phyloP scores from a whole-genome alignment of 192 early-diverging fungal species.

The Podila horticola region DNA sequence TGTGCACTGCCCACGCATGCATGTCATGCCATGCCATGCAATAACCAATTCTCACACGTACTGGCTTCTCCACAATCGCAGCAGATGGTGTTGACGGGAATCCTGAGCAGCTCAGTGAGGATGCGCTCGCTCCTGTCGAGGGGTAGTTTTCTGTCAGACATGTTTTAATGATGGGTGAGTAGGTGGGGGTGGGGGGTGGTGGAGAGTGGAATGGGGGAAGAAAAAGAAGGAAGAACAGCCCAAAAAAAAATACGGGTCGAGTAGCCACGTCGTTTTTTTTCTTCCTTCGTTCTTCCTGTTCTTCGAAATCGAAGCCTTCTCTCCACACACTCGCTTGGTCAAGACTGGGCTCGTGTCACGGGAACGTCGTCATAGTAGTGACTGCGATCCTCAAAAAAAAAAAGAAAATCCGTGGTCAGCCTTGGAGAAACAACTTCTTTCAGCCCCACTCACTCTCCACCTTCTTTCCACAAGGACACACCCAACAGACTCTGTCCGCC shows the following conservation, averaged over 20 bases:
- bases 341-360: no score
- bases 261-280: no score
- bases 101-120: constrained; percentile 72
- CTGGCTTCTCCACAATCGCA: constrained; percentile 81
- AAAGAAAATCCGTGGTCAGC: no score
- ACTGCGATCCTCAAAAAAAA: no score
- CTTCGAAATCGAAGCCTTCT: not conserved
- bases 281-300: no score
- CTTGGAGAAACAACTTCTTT: no score
- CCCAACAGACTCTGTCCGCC: no score
- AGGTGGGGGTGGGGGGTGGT: not conserved
- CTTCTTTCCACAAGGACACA: no score
- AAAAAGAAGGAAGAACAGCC: not conserved
- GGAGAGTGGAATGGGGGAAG: not conserved
- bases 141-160: constrained; percentile 63
- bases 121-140: constrained; percentile 77
- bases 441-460: no score
- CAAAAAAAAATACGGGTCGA: no score
- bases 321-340: not conserved
- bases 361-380: no score
- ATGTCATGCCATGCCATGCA: not conserved
- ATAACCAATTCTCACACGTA: constrained; percentile 33
- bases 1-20: not conserved
- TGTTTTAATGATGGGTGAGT: not conserved
- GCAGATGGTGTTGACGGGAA: constrained; percentile 76